Conservation (phyloP, 2,329 filamentous ascomycete genomes). For the Verticillium longisporum region DNA sequence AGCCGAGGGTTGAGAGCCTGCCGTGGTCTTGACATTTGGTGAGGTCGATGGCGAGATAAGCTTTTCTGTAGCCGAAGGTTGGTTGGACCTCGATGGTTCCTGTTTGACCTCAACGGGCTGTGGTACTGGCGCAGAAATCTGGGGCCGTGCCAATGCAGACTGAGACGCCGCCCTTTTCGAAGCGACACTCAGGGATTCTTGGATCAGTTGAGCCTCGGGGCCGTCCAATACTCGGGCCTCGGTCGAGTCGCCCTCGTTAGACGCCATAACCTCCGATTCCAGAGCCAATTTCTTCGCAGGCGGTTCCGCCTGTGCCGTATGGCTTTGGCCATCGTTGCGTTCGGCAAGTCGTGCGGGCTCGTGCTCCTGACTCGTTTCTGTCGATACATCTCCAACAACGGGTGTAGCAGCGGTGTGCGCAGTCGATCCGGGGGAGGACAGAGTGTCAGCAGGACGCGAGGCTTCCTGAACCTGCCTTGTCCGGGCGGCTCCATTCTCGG, state of each 20-base stretch:
- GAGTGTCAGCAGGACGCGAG: not conserved
- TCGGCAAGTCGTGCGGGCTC: constrained; percentile 55
- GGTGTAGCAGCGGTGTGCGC: constrained; percentile 69
- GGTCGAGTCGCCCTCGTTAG: constrained; percentile 6
- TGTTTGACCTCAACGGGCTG: not conserved
- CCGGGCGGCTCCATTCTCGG: not conserved
- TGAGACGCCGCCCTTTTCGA: not conserved
- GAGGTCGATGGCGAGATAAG: not conserved
- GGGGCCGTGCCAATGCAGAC: not conserved
- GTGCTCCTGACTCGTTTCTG: constrained; percentile 68
- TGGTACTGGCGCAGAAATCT: not conserved
- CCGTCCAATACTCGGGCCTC: constrained; percentile 16
- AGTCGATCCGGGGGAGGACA: constrained; percentile 58
- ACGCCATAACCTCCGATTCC: constrained; percentile 2
- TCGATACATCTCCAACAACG: constrained; percentile 58
- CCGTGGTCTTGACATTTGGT: constrained; percentile 6
- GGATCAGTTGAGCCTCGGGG: constrained; percentile 36
- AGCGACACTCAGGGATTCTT: constrained; percentile 27
- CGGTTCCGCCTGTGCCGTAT: constrained; percentile 23
- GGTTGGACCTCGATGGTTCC: not conserved
- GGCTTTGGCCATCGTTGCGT: constrained; percentile 27
- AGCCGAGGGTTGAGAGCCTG: constrained; percentile 9
- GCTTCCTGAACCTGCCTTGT: not conserved
- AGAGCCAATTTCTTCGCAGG: constrained; percentile 13
- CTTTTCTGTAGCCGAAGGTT: not conserved